A percentile compares a stretch with the other conserved stretches of the same genome.
These are phyloP conservation scores for Cantharellus anzutake DNA, from an alignment of 768 basidiomycete genomes.

Conservation along the genomic window DNA sequence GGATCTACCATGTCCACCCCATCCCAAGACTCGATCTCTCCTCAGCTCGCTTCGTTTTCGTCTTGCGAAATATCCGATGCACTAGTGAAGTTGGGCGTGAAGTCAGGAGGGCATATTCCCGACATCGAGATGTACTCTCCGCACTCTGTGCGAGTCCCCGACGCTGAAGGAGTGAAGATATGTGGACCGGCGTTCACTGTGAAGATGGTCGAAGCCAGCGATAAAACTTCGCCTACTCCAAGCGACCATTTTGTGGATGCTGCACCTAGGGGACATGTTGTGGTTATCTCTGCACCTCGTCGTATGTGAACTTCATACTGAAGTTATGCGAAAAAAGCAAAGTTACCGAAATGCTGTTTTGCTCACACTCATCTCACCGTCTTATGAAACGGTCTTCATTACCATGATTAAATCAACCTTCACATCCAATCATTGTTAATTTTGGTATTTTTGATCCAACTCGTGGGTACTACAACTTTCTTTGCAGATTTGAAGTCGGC, in stretches of 20 bases:
- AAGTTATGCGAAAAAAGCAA: too few species aligned
- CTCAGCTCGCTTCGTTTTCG: conserved; percentile 17
- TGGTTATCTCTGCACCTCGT: conserved; percentile 57
- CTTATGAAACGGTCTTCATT: too few species aligned
- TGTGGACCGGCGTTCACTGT: conserved; percentile 82
- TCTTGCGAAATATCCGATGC: conserved; percentile 82
- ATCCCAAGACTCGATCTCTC: too few species aligned
- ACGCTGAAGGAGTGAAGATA: conserved; percentile 21
- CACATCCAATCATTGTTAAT: too few species aligned
- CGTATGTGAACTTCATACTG: conserved; percentile 25
- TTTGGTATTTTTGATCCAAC: not conserved
- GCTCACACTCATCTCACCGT: too few species aligned
- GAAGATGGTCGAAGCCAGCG: conserved; percentile 45
- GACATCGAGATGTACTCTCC: conserved; percentile 47
- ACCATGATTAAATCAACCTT: too few species aligned
- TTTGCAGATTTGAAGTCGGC: conserved; percentile 48
- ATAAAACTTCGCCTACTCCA: conserved; percentile 42
- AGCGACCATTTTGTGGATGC: conserved; percentile 69
- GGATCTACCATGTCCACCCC: too few species aligned
- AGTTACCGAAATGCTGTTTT: too few species aligned
- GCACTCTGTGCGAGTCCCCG: conserved; percentile 9
- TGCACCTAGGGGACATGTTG: conserved; percentile 38
- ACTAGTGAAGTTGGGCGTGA: conserved; percentile 54
- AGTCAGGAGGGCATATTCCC: conserved; percentile 63
- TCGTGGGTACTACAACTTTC: too few species aligned